Evolutionary conservation across 2,329 filamentous ascomycete genomes (phyloP).

Genomic region (Coniochaeta prunicola): DNA sequence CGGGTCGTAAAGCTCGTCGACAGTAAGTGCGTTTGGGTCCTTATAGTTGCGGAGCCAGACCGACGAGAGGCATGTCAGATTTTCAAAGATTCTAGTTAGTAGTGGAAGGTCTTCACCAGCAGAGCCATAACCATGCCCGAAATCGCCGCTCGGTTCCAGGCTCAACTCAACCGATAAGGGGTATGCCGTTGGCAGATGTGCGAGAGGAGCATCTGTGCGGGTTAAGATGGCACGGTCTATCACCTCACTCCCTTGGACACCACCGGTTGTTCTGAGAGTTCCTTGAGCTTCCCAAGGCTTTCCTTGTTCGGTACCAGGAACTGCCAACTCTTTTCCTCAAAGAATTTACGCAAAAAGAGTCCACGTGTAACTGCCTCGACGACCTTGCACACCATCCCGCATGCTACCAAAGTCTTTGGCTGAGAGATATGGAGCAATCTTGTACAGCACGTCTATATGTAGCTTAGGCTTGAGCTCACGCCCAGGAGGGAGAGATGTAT

Average conservation of each 20-base stretch:
- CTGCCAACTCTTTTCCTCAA: background rate
- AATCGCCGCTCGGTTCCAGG: background rate
- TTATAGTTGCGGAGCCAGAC: background rate
- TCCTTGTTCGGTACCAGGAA: background rate
- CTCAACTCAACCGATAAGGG: background rate
- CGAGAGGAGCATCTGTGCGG: background rate
- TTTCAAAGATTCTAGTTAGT: background rate
- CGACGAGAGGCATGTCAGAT: background rate
- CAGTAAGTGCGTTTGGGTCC: background rate
- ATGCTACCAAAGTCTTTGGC: background rate
- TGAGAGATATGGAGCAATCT: background rate
- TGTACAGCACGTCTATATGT: background rate
- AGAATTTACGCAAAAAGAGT: background rate
- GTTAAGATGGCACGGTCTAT: background rate
- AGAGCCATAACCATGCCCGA: background rate
- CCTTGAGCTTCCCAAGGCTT: background rate
- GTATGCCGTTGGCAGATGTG: background rate
- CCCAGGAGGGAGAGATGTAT: too few species aligned
- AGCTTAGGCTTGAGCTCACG: background rate
- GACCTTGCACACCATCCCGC: background rate
- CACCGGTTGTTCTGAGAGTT: background rate
- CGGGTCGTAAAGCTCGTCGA: background rate
- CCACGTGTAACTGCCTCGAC: background rate
- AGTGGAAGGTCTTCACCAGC: background rate
- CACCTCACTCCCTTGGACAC: background rate